Evolutionary conservation across 2,329 filamentous ascomycete species (phyloP).

Genomic region (Xenoacremonium recifei): DNA sequence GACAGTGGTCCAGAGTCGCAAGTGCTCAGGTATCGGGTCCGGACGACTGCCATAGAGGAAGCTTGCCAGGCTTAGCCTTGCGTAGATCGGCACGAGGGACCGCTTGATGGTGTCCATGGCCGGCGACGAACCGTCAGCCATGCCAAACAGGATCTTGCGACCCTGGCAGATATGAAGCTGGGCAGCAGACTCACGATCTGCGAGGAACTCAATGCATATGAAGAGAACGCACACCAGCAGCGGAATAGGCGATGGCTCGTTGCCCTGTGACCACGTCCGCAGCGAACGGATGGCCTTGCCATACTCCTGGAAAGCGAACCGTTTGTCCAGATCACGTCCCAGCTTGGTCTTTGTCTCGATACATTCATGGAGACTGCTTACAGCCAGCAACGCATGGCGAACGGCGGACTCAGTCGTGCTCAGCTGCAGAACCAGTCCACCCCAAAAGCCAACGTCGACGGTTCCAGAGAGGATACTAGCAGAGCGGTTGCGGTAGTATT

Average conservation of each 20-base stretch:
- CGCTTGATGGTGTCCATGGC: constrained; percentile 38
- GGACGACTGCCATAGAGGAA: constrained; percentile 40
- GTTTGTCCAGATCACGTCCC: constrained; percentile 15
- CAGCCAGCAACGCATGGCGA: constrained; percentile 48
- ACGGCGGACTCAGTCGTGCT: constrained; percentile 45
- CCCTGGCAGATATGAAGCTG: constrained; percentile 45
- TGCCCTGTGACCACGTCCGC: constrained; percentile 32
- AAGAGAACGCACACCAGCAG: constrained; percentile 50
- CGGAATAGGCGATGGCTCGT: constrained; percentile 29
- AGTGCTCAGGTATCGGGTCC: constrained; percentile 32
- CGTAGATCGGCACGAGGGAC: constrained; percentile 43
- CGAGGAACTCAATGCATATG: constrained; percentile 54
- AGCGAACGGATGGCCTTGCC: constrained; percentile 46
- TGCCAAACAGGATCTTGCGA: constrained; percentile 37
- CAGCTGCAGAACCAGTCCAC: constrained; percentile 43
- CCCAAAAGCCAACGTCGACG: constrained; percentile 44
- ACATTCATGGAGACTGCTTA: constrained; percentile 46
- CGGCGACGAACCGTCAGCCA: constrained; percentile 26
- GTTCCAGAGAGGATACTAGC: constrained; percentile 41
- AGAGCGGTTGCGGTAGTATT: constrained; percentile 34
- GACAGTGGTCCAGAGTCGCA: constrained; percentile 30
- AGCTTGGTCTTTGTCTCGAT: constrained; percentile 19
- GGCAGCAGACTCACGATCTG: constrained; percentile 45
- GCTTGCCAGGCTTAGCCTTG: constrained; percentile 39
- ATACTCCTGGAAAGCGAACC: constrained; percentile 38